Percentiles rank a stretch among this genome's conserved stretches.
These are phyloP conservation scores for Leishmania amazonensis DNA, from an alignment of 208 protist species.

Conservation along the genomic window DNA sequence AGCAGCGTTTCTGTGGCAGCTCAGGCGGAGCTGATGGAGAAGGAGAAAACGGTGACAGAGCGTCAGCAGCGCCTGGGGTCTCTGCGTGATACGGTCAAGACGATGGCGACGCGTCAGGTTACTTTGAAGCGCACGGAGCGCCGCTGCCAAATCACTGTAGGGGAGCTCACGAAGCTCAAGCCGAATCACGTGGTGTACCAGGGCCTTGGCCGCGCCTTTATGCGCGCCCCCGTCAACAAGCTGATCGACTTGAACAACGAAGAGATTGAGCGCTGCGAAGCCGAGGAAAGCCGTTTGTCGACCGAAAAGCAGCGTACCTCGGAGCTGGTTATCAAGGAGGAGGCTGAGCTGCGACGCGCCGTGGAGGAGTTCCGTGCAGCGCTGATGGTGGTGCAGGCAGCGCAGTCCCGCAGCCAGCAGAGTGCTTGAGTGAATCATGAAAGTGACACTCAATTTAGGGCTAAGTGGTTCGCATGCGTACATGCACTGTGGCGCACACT, in stretches of 20 bases:
- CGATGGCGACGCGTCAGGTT: slow-evolving; percentile 84
- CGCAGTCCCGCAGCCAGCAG: slow-evolving; percentile 26
- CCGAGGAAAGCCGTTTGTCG: slow-evolving; percentile 72
- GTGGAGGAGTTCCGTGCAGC: slow-evolving; percentile 62
- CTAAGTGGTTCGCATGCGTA: neutral
- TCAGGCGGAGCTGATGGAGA: slow-evolving; percentile 90
- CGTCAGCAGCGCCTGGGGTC: slow-evolving; percentile 83
- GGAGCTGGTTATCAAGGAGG: slow-evolving; percentile 75
- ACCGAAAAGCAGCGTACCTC: slow-evolving; percentile 83
- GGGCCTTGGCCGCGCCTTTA: slow-evolving; percentile 81
- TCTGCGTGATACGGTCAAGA: slow-evolving; percentile 74
- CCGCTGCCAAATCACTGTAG: slow-evolving; percentile 78
- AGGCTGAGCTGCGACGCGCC: slow-evolving; percentile 67
- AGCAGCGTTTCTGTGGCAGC: slow-evolving; percentile 51
- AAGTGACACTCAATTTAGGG: neutral
- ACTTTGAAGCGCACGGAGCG: slow-evolving; percentile 61
- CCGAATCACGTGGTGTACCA: slow-evolving; percentile 78
- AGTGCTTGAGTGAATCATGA: slow-evolving; percentile 13
- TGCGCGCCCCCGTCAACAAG: slow-evolving; percentile 60
- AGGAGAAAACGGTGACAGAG: slow-evolving; percentile 83
- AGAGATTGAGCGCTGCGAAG: slow-evolving; percentile 69
- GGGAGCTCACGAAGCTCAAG: slow-evolving; percentile 73
- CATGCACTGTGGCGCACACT: neutral
- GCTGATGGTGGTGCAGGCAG: slow-evolving; percentile 58
- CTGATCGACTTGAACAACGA: slow-evolving; percentile 76